Conservation (phyloP, 345 rosid genomes). For the Salix purpurea region DNA sequence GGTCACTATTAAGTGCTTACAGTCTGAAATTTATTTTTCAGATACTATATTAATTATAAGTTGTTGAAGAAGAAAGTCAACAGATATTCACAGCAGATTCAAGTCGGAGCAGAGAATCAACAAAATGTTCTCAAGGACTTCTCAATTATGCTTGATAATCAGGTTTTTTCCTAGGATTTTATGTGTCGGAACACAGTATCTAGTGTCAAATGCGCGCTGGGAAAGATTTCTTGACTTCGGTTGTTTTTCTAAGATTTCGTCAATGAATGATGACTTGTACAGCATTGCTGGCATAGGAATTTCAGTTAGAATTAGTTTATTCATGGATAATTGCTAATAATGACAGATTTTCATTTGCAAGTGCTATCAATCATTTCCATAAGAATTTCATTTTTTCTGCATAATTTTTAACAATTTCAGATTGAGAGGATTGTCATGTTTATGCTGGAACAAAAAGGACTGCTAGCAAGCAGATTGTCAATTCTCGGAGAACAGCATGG, state of each 20-base stretch:
- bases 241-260: too few species aligned
- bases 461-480: constrained; percentile 60
- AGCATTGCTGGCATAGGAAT: too few species aligned
- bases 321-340: too few species aligned
- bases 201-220: too few species aligned
- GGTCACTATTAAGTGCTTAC: neutral
- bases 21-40: constrained; percentile 7
- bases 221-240: too few species aligned
- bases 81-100: constrained; percentile 34
- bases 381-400: neutral
- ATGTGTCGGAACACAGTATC: too few species aligned
- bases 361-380: neutral
- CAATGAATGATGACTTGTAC: too few species aligned
- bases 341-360: neutral
- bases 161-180: constrained; percentile 19
- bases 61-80: constrained; percentile 52
- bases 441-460: constrained; percentile 90
- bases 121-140: constrained; percentile 41
- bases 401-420: constrained; percentile 32
- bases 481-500: constrained; percentile 63
- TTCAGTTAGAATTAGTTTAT: too few species aligned
- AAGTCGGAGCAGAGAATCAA: constrained; percentile 30
- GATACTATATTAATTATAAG: constrained; percentile 48
- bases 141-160: constrained; percentile 41
- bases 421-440: constrained; percentile 88